phyloP scores from a whole-genome alignment of 2,329 filamentous ascomycete genomes.

The Pseudogymnoascus pannorum region DNA sequence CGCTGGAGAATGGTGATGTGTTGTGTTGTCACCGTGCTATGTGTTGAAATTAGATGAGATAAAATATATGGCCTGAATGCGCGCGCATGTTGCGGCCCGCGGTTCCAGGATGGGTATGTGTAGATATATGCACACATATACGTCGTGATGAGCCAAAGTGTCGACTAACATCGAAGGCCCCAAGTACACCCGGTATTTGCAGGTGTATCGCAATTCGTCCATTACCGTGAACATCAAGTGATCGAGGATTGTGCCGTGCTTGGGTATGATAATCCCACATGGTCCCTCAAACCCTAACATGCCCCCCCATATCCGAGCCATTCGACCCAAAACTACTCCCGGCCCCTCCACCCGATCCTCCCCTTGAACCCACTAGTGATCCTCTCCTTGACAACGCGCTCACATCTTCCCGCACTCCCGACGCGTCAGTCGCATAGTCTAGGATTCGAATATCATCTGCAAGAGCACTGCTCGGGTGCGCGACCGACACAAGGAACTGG shows the following conservation, averaged over 20 bases:
- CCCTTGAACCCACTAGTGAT: background rate
- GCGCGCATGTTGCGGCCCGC: background rate
- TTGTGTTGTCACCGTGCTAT: background rate
- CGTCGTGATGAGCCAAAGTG: background rate
- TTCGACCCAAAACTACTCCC: background rate
- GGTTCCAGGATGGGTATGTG: background rate
- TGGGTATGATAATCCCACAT: background rate
- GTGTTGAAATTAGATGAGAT: background rate
- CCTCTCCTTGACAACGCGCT: background rate
- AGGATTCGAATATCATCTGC: constrained; percentile 69
- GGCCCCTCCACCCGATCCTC: background rate
- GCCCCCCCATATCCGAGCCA: background rate
- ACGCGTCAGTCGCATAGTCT: constrained; percentile 27
- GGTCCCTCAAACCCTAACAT: background rate
- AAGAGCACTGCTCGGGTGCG: constrained; percentile 68
- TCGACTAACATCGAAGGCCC: background rate
- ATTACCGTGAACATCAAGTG: background rate
- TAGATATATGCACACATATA: background rate
- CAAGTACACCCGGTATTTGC: background rate
- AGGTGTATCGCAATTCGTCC: background rate
- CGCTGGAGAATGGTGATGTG: background rate
- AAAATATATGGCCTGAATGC: background rate
- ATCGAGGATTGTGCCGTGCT: too few species aligned
- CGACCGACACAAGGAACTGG: constrained; percentile 61
- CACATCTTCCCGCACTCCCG: constrained; percentile 8